Percentiles rank a stretch among this genome's conserved stretches.
Evolutionary conservation across 2,329 filamentous ascomycete species (phyloP).

Genomic region (Uncinocarpus reesii): DNA sequence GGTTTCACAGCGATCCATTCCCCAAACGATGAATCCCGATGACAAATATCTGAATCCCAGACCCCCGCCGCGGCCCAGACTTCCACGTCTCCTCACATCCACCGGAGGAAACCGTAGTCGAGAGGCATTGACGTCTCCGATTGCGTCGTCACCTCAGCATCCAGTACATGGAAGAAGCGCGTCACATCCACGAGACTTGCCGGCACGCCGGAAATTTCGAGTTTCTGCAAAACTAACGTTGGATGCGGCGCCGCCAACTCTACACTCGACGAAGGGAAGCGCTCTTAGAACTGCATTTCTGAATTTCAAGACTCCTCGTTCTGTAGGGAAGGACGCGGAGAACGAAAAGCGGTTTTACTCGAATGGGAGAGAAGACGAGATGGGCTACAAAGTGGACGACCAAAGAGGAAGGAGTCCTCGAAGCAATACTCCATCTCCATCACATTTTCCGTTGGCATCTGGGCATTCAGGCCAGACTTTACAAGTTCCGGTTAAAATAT

Average conservation of each 20-base stretch:
- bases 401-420: constrained; percentile 5
- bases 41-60: constrained; percentile 65
- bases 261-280: constrained; percentile 30
- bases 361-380: background rate
- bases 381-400: background rate
- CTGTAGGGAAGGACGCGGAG: constrained; percentile 14
- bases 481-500: background rate
- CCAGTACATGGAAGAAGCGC: constrained; percentile 23
- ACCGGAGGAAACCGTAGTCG: constrained; percentile 7
- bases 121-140: constrained; percentile 18
- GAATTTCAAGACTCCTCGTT: constrained; percentile 25
- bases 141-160: constrained; percentile 22
- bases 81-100: constrained; percentile 32
- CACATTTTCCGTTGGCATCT: background rate
- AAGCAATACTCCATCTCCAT: background rate
- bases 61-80: constrained; percentile 43
- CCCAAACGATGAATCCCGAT: constrained; percentile 65
- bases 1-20: constrained; percentile 45
- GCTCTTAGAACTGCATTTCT: constrained; percentile 32
- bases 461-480: background rate
- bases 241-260: constrained; percentile 24
- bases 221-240: constrained; percentile 21
- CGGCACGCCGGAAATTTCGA: constrained; percentile 19
- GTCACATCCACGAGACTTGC: constrained; percentile 30
- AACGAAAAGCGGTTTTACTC: background rate